Evolutionary conservation across 2,329 filamentous ascomycete genomes (phyloP).

Genomic region (Trichoderma endophyticum): DNA sequence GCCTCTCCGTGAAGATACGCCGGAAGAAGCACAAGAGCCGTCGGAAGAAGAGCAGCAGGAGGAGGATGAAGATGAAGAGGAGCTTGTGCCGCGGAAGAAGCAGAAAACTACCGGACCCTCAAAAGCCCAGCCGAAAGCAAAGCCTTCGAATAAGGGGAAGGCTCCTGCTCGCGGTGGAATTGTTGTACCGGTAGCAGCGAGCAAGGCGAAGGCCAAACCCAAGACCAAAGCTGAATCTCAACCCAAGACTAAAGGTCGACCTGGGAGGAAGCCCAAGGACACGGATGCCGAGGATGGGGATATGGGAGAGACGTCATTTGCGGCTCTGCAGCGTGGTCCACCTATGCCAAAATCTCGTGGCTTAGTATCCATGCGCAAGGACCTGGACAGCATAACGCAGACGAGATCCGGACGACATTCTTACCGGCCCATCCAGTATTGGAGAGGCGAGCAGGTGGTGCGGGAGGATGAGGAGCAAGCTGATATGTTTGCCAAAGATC

Average conservation of each 20-base stretch:
- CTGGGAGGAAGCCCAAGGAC: slow-evolving; percentile 26
- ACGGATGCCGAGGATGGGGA: slow-evolving; percentile 36
- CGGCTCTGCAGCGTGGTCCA: slow-evolving; percentile 51
- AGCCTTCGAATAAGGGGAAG: slow-evolving; percentile 9
- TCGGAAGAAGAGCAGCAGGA: slow-evolving; percentile 22
- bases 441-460: slow-evolving; percentile 78
- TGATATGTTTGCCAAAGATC: slow-evolving; percentile 39
- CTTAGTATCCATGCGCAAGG: slow-evolving; percentile 50
- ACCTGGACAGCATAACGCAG: slow-evolving; percentile 45
- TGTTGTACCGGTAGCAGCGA: neutral
- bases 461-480: slow-evolving; percentile 60
- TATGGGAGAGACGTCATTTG: slow-evolving; percentile 45
- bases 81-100: slow-evolving; percentile 27
- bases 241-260: slow-evolving; percentile 27
- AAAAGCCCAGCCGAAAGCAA: slow-evolving; percentile 24
- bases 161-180: neutral
- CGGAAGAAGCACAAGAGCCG: slow-evolving; percentile 4
- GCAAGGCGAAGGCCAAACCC: slow-evolving; percentile 17
- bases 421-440: slow-evolving; percentile 75
- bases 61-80: slow-evolving; percentile 26
- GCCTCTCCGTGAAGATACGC: neutral
- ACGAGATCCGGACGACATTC: slow-evolving; percentile 77
- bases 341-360: slow-evolving; percentile 55
- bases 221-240: slow-evolving; percentile 21
- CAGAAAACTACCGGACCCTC: slow-evolving; percentile 27